Base-by-base conservation (phyloP, 306 rosid species). In the Acacia acuminata region DNA sequence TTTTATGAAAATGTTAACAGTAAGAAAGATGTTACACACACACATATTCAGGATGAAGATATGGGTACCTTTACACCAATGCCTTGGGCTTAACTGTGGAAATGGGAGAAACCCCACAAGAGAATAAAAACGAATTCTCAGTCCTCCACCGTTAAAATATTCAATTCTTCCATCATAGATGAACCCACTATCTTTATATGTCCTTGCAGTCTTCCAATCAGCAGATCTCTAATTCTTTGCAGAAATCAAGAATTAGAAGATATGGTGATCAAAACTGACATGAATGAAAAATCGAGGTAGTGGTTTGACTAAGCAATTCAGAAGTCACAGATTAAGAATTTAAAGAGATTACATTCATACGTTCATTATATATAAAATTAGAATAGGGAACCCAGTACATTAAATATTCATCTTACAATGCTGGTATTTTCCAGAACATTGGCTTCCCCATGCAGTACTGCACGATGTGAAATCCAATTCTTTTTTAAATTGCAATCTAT, bases 211-310 rank as follows among this genome's bases (percentile, higher is more conserved):
- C 85, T 93, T 88, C 99, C 98, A 95, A 90, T 92, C 98, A 77
- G 90, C 92, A 85, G 97, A 93, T 86, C 83, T 92, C 98, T 90
- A 93, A 92, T 87, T 89, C 96, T 88, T 93, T 87, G 91, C 92
- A 93, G 88, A 92, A 88, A 85, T 81, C 36, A 88, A 91, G 92
- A 87, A 88, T 89, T 69, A 90, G 92, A 85, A 66, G 81, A 84
- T 63, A 63, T 13, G 65, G 63, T 73, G 53, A 66, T 24, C n/a
- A 63, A 77, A 79, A 58, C 50, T 44, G 27, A 9, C 73, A 69
- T 24, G 15, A 84, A 64, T 53, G 27, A 36, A 58, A 67, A 25
- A 73, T 16, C 5, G 63, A 50, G 15, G 11, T 25, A 48, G 48
- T 34, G 25, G 7, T 50, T 55, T 44, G 34, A 68, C 58, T 60